A percentile compares a stretch with the other conserved stretches of the same genome.
These are phyloP conservation scores for Tribonema minus DNA, from an alignment of 108 stramenopile genomes.

Conservation along the genomic window DNA sequence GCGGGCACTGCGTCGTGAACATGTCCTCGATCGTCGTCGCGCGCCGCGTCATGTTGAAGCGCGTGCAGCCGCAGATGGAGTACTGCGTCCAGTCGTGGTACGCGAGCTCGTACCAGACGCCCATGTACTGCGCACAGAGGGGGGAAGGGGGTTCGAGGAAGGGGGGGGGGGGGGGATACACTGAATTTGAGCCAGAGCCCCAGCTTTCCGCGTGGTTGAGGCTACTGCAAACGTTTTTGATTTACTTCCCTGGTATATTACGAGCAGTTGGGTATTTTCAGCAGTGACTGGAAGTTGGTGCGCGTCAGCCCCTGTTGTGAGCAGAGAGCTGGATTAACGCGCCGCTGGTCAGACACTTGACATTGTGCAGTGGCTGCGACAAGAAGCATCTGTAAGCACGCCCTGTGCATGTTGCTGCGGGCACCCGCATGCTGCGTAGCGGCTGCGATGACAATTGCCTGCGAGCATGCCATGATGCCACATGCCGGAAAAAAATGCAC, in stretches of 20 bases:
- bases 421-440: neutral
- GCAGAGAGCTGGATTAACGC: no score
- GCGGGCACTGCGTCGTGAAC: slow-evolving; percentile 30
- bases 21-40: slow-evolving; percentile 21
- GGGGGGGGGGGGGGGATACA: no score
- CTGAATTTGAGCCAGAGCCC: no score
- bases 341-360: no score
- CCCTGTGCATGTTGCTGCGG: neutral
- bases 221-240: no score
- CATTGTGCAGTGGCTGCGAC: no score
- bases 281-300: no score
- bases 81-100: slow-evolving; percentile 43
- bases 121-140: slow-evolving; percentile 17
- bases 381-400: no score
- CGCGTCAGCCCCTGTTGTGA: no score
- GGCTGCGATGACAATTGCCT: neutral
- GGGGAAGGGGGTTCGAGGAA: neutral
- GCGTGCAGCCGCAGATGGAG: slow-evolving; percentile 33
- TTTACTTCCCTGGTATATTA: no score
- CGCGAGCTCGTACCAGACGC: slow-evolving; percentile 39
- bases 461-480: neutral
- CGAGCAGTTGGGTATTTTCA: no score
- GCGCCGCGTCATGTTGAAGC: slow-evolving; percentile 40
- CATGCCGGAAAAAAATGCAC: neutral
- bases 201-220: no score